Percentiles rank a stretch among this genome's conserved stretches.
Evolutionary conservation across 2,329 filamentous ascomycete species (phyloP).

Genomic region (Aureobasidium leucospermi): DNA sequence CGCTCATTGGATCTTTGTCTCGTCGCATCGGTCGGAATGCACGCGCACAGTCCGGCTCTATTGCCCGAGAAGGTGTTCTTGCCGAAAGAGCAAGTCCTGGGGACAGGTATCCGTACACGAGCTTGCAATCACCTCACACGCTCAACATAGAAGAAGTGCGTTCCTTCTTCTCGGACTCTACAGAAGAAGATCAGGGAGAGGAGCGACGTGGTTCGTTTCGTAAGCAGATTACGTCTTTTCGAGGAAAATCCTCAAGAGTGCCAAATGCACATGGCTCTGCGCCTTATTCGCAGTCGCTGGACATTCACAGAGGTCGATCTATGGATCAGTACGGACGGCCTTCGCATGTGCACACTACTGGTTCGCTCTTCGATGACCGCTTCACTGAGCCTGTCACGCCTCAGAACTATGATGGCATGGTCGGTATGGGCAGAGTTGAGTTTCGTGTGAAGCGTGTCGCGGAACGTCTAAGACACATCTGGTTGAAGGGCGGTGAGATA

Average conservation of each 20-base stretch:
- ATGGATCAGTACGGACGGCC: slow-evolving; percentile 26
- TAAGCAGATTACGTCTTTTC: slow-evolving; percentile 29
- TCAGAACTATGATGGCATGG: slow-evolving; percentile 24
- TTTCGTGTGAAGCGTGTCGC: slow-evolving; percentile 33
- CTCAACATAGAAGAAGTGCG: slow-evolving; percentile 34
- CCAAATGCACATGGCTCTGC: slow-evolving; percentile 7
- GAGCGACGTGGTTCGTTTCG: slow-evolving; percentile 24
- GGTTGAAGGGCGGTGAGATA: slow-evolving; percentile 29
- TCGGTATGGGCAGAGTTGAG: slow-evolving; percentile 33
- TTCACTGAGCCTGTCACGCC: slow-evolving; percentile 5
- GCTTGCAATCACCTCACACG: slow-evolving; percentile 35
- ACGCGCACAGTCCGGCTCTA: slow-evolving; percentile 12
- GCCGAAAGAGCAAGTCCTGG: slow-evolving; percentile 24
- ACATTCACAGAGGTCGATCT: slow-evolving; percentile 18
- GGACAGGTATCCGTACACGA: slow-evolving; percentile 43
- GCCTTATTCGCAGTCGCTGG: slow-evolving; percentile 18
- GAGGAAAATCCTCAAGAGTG: slow-evolving; percentile 20
- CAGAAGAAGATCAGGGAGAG: slow-evolving; percentile 22
- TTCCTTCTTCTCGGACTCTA: slow-evolving; percentile 38
- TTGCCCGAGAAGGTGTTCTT: slow-evolving; percentile 3
- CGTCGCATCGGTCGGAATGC: slow-evolving; percentile 25
- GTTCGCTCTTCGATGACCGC: slow-evolving; percentile 2
- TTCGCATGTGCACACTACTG: not conserved
- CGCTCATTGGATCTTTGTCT: slow-evolving; percentile 29
- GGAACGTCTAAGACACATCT: slow-evolving; percentile 30